These are phyloP conservation scores for Solanum sitiens DNA, from an alignment of 257 asterid species.

Conservation along the genomic window DNA sequence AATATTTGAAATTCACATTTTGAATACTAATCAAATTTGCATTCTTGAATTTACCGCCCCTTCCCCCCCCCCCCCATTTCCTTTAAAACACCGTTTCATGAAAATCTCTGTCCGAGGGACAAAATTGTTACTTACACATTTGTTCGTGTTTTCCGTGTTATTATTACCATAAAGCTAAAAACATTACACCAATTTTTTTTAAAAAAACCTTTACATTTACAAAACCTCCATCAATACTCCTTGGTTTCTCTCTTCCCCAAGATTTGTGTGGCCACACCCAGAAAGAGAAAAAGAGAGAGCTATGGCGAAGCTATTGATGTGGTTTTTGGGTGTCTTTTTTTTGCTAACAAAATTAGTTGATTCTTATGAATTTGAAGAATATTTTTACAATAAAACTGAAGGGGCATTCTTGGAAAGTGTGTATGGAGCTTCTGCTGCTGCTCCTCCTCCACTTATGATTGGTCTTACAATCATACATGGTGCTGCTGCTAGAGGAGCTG, in stretches of 20 bases:
- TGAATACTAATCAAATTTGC: too few species aligned
- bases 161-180: background rate
- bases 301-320: slow-evolving; percentile 27
- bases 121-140: background rate
- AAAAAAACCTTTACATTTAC: background rate
- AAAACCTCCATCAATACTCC: background rate
- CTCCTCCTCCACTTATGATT: slow-evolving; percentile 57
- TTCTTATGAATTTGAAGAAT: slow-evolving; percentile 46
- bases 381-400: slow-evolving; percentile 31
- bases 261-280: slow-evolving; percentile 6
- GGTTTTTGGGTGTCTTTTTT: slow-evolving; percentile 26
- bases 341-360: slow-evolving; percentile 24
- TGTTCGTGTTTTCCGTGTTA: background rate
- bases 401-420: slow-evolving; percentile 32
- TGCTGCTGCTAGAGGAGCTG: slow-evolving; percentile 81
- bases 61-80: background rate
- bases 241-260: background rate
- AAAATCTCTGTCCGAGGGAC: background rate
- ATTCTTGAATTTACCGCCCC: background rate
- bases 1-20: too few species aligned
- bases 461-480: slow-evolving; percentile 70
- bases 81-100: background rate
- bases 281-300: background rate
- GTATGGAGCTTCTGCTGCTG: slow-evolving; percentile 42
- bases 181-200: background rate